Evolutionary conservation across 495 filamentous ascomycete species (phyloP).

Genomic region (Trichoderma virens): DNA sequence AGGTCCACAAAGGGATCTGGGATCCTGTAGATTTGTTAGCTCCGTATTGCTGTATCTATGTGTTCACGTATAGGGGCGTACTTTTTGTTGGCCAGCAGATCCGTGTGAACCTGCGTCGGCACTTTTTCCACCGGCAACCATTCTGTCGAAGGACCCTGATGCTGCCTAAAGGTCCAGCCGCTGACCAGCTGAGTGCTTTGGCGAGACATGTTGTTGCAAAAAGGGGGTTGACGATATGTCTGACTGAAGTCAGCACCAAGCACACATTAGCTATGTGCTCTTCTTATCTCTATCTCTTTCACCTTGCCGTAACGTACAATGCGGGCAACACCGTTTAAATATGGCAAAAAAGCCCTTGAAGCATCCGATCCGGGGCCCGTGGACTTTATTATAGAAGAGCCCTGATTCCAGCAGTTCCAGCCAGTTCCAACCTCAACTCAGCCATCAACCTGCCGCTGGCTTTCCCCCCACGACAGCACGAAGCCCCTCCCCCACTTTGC

Average conservation of each 20-base stretch:
- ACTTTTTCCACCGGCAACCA: slow-evolving; percentile 46
- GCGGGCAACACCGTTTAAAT: not conserved
- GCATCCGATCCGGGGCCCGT: not conserved
- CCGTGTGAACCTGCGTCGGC: slow-evolving; percentile 57
- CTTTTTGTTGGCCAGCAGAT: slow-evolving; percentile 45
- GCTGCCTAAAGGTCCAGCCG: slow-evolving; percentile 48
- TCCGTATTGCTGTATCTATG: not conserved
- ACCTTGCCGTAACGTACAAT: not conserved
- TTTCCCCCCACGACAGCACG: not conserved
- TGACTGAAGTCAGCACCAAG: not conserved
- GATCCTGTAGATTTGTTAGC: slow-evolving; percentile 21
- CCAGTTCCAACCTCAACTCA: not conserved
- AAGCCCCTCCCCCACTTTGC: slow-evolving; percentile 6
- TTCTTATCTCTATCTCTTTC: not conserved
- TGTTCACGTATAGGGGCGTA: slow-evolving; percentile 9
- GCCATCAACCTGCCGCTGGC: not conserved
- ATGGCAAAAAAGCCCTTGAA: not conserved
- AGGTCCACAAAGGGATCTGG: slow-evolving; percentile 52
- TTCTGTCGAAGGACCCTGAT: slow-evolving; percentile 22
- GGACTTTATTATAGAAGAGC: not conserved
- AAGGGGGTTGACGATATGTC: not conserved
- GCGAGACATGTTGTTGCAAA: slow-evolving; percentile 6
- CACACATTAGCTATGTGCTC: not conserved
- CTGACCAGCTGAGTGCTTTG: slow-evolving; percentile 16
- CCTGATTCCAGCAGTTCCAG: not conserved